Evolutionary conservation across 495 filamentous ascomycete species (phyloP).

Genomic region (Penicillium simplicissimum): DNA sequence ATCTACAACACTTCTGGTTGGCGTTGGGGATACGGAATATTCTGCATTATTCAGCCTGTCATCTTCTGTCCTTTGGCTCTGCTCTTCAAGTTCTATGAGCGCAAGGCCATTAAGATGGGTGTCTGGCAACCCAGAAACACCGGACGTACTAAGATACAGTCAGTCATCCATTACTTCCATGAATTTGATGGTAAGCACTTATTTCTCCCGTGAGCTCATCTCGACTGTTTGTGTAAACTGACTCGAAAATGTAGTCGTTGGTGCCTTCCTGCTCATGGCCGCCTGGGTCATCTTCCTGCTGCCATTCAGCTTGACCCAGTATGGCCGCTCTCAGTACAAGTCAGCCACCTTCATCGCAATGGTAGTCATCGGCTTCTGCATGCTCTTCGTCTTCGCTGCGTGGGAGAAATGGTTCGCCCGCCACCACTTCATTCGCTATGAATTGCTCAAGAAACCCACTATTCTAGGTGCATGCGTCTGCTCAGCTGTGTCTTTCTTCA

Average conservation of each 20-base stretch:
- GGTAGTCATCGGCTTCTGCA: constrained; percentile 54
- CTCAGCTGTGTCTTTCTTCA: constrained; percentile 56
- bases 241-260: constrained; percentile 40
- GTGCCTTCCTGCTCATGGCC: constrained; percentile 56
- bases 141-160: constrained; percentile 47
- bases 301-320: constrained; percentile 57
- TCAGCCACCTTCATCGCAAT: constrained; percentile 56
- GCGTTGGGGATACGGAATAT: constrained; percentile 65
- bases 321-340: constrained; percentile 50
- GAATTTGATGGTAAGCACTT: constrained; percentile 59
- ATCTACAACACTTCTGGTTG: constrained; percentile 54
- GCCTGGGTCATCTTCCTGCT: constrained; percentile 66
- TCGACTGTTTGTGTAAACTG: constrained; percentile 3
- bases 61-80: constrained; percentile 51
- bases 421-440: constrained; percentile 60
- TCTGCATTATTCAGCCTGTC: constrained; percentile 57
- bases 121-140: constrained; percentile 38
- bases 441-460: constrained; percentile 62
- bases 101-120: constrained; percentile 53
- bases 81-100: constrained; percentile 56
- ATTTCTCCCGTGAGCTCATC: neutral
- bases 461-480: constrained; percentile 63
- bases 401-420: constrained; percentile 62
- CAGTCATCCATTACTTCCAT: constrained; percentile 53
- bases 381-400: constrained; percentile 56